Percentiles rank a stretch among this genome's conserved stretches.
Evolutionary conservation across 345 rosid genomes (phyloP).

Genomic region (Mangifera indica): DNA sequence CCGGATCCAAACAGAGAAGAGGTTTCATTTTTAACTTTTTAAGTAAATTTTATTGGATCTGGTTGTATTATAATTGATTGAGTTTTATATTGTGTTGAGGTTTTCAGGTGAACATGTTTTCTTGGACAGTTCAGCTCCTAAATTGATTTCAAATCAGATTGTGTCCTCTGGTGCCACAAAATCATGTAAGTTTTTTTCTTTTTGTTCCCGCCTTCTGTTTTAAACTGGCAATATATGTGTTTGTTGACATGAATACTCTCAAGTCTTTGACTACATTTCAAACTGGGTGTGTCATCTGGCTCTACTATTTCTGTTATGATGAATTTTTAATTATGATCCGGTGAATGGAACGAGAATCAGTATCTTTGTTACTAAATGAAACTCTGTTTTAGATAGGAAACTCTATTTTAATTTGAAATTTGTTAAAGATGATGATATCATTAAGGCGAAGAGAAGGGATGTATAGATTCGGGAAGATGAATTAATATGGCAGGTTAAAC

Average conservation of each 20-base stretch:
- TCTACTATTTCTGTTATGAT: not conserved
- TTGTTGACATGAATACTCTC: not conserved
- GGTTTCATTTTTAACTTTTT: constrained; percentile 35
- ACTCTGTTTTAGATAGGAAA: not conserved
- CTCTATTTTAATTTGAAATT: too few relatives aligned
- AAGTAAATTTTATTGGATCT: not conserved
- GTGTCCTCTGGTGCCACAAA: constrained; percentile 64
- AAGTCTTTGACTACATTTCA: not conserved
- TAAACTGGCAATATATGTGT: not conserved
- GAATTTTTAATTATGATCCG: not conserved
- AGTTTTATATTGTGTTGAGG: not conserved
- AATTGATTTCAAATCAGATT: constrained; percentile 63
- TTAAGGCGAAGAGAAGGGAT: not conserved
- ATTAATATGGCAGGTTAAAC: not conserved
- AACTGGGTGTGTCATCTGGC: not conserved
- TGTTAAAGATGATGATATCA: not conserved
- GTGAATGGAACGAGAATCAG: not conserved
- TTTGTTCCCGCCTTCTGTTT: not conserved
- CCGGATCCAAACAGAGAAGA: constrained; percentile 65
- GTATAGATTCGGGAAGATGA: not conserved
- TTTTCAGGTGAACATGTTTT: constrained; percentile 83
- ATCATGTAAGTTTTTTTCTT: constrained; percentile 51
- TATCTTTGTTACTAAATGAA: not conserved
- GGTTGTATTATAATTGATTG: not conserved
- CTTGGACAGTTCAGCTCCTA: constrained; percentile 61